Percentiles rank a stretch among this genome's conserved stretches.
Evolutionary conservation across 768 basidiomycete species (phyloP).

Genomic region (Rhizopogon rudus): DNA sequence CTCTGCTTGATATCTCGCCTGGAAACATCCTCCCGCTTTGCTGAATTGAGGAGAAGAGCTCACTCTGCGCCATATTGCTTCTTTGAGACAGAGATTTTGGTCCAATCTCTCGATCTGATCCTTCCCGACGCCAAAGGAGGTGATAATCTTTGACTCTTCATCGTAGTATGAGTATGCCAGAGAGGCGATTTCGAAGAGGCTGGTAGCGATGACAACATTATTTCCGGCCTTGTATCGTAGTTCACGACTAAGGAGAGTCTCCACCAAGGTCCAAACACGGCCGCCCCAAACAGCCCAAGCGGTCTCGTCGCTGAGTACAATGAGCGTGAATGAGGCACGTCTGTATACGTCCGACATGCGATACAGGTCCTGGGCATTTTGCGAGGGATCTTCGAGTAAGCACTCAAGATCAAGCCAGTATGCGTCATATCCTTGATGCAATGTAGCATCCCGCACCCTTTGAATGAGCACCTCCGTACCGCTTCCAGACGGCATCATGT

Average conservation of each 20-base stretch:
- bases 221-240: constrained; percentile 10
- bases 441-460: constrained; percentile 1
- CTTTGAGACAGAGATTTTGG: constrained; percentile 14
- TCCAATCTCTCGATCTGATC: constrained; percentile 21
- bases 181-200: constrained; percentile 18
- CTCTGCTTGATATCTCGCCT: constrained; percentile 8
- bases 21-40: neutral
- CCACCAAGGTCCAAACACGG: constrained; percentile 21
- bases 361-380: constrained; percentile 16
- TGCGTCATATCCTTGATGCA: constrained; percentile 5
- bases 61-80: constrained; percentile 18
- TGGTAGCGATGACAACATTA: constrained; percentile 11
- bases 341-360: constrained; percentile 20
- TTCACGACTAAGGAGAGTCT: constrained; percentile 16
- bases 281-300: constrained; percentile 16
- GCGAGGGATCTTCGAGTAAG: neutral
- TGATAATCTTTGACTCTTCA: constrained; percentile 17
- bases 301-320: constrained; percentile 11
- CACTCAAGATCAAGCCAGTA: constrained; percentile 19
- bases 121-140: constrained; percentile 11
- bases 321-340: constrained; percentile 18
- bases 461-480: neutral
- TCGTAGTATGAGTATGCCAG: constrained; percentile 12
- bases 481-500: constrained; percentile 3
- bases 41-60: neutral